Percentiles rank a stretch among this genome's conserved stretches.
Conservation (phyloP, 1,284 basidiomycete genomes). For the Ceratobasidium sp. region DNA sequence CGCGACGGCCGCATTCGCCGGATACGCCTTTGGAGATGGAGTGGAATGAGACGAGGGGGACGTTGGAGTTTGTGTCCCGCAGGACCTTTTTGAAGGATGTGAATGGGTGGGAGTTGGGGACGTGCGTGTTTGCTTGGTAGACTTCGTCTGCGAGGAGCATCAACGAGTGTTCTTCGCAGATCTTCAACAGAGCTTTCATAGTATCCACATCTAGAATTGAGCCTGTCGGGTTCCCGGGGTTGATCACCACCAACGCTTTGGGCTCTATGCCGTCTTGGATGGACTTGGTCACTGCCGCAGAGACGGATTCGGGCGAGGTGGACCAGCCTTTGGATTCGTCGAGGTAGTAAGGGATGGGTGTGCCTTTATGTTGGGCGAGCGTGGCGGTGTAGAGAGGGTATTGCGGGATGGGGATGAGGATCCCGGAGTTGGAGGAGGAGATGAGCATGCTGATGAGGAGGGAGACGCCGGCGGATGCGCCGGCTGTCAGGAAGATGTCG, state of each 20-base stretch:
- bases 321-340: constrained; percentile 88
- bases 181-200: constrained; percentile 78
- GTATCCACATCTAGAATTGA: constrained; percentile 79
- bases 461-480: constrained; percentile 93
- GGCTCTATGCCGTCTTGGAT: constrained; percentile 73
- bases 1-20: constrained; percentile 93
- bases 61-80: constrained; percentile 68
- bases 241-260: constrained; percentile 93
- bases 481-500: constrained; percentile 93
- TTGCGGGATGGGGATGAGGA: constrained; percentile 97
- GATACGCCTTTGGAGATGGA: constrained; percentile 95
- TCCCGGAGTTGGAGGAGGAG: constrained; percentile 70
- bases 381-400: constrained; percentile 98
- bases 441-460: constrained; percentile 89
- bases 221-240: constrained; percentile 96
- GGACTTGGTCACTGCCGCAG: constrained; percentile 77
- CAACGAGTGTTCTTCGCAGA: constrained; percentile 88
- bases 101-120: constrained; percentile 76
- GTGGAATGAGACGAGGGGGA: constrained; percentile 93
- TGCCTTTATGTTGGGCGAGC: constrained; percentile 85
- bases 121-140: constrained; percentile 93
- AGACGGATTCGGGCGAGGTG: constrained; percentile 81
- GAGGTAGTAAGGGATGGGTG: constrained; percentile 90
- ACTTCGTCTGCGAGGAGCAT: constrained; percentile 96
- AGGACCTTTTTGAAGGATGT: constrained; percentile 93